phyloP scores from a whole-genome alignment of 495 filamentous ascomycete genomes.

The Penicillium malachiteum region DNA sequence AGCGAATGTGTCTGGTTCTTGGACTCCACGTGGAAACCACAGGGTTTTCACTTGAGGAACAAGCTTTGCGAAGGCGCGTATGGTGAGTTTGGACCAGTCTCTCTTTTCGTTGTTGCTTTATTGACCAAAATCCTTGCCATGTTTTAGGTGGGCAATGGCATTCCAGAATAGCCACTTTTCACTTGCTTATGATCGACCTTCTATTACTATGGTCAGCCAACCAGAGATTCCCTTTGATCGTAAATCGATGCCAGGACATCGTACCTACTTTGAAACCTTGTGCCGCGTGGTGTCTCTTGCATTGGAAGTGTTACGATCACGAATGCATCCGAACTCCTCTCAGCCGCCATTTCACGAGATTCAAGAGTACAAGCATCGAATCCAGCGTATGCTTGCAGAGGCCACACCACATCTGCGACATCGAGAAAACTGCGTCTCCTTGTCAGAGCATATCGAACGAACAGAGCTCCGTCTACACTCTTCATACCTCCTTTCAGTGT shows the following conservation, averaged over 20 bases:
- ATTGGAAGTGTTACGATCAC: conserved; percentile 54
- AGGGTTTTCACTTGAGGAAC: conserved; percentile 38
- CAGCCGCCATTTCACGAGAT: conserved; percentile 47
- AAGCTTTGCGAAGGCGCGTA: conserved; percentile 37
- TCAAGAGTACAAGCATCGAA: conserved; percentile 49
- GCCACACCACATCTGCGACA: conserved; percentile 53
- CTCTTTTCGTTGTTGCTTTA: background rate
- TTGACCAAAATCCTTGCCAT: background rate
- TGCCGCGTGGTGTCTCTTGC: conserved; percentile 53
- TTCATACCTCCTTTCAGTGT: conserved; percentile 57
- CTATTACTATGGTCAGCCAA: conserved; percentile 53
- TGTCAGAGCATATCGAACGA: conserved; percentile 54
- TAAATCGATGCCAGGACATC: conserved; percentile 48
- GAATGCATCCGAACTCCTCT: conserved; percentile 42
- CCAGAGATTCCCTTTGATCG: conserved; percentile 49
- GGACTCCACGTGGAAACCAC: conserved; percentile 55
- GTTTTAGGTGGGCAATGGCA: conserved; percentile 53
- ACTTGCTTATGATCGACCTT: conserved; percentile 59
- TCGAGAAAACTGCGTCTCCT: conserved; percentile 43
- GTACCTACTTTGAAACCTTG: conserved; percentile 55
- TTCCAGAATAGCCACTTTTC: conserved; percentile 64
- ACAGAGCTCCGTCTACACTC: conserved; percentile 56
- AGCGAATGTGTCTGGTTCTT: conserved; percentile 58
- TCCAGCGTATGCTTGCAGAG: conserved; percentile 50
- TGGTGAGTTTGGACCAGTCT: conserved; percentile 30